Base-by-base conservation (phyloP, 2,329 filamentous ascomycete species). In the Lasiodiplodia gonubiensis region DNA sequence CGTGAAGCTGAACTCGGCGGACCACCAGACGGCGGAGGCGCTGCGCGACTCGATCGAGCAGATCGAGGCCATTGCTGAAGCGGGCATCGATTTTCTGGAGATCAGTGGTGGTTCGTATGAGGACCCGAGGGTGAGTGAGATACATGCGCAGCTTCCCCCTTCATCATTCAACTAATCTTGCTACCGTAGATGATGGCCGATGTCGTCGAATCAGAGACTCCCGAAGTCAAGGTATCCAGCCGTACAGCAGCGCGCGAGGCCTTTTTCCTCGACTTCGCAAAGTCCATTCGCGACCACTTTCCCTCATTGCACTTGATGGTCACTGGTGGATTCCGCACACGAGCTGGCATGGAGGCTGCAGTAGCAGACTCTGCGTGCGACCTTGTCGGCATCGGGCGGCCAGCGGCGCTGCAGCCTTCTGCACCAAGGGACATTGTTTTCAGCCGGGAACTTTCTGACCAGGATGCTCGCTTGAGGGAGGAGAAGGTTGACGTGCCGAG, bases 211-310 rank as follows among this genome's bases (percentile, higher is more conserved):
- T 7, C 16, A 42, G 39, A 42, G 6, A 18, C 16, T 16, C 35
- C 64, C 27, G 52, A 70, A 71, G 74, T 68, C 74, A 18, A 42
- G 18, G 14, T 18, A 70, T 35, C 69, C 71, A 61, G 72, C 73
- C 72, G 81, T 5, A 88, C 87, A 1, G 77, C 79, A 10, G 82
- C 82, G 0, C 83, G 89, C 8, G 89, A 92, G 71, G 87, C 88
- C 0, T 91, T 89, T 80, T 92, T 92, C 78, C 79, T 91, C 0
- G 86, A 90, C 53, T 91, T 91, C 70, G 86, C 78, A 4, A 33
- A 49, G 21, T 72, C 70, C n/a, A 72, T 76, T 11, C 72, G 73
- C 60, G 64, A 61, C 18, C 68, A 74, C 67, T 64, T 74, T 10
- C 71, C 74, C 1, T 63, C 68, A 0, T 68, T 76, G 11, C 72